Evolutionary conservation across 345 rosid species (phyloP).

Genomic region (Eucalyptus erythrocorys): DNA sequence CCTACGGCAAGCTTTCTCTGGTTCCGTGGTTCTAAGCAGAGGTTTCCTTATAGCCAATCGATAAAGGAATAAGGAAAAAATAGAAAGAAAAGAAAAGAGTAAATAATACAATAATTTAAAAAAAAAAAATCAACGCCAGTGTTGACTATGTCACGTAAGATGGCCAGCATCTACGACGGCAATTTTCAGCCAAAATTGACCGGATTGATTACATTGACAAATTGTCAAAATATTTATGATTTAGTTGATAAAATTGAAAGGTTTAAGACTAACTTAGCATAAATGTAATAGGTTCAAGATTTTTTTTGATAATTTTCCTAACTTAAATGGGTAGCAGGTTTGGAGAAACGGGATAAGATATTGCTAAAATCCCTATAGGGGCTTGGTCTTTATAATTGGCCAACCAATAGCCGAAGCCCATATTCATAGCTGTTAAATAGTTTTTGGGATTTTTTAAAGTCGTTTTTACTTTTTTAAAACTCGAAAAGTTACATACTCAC

Average conservation of each 20-base stretch:
- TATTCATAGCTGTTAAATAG: neutral
- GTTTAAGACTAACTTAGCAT: neutral
- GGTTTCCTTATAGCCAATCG: too few species aligned
- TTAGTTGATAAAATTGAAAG: too few species aligned
- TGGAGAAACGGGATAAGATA: neutral
- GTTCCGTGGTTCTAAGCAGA: too few species aligned
- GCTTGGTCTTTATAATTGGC: neutral
- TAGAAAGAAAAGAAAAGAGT: too few species aligned
- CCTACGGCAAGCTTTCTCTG: rapidly evolving
- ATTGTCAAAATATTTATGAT: neutral
- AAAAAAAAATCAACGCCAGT: rapidly evolving
- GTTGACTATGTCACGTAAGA: neutral
- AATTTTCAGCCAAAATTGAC: neutral
- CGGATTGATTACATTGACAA: rapidly evolving
- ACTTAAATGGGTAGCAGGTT: neutral
- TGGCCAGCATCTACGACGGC: rapidly evolving
- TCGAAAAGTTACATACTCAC: neutral
- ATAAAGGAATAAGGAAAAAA: neutral
- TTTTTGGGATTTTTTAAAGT: neutral
- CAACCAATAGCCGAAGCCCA: neutral
- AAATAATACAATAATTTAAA: too few species aligned
- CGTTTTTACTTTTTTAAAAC: neutral
- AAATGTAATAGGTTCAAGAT: too few species aligned
- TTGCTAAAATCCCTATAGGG: neutral
- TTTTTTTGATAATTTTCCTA: too few species aligned